phyloP scores from a whole-genome alignment of 179 eudicot genomes.

The Carnegiea gigantea region DNA sequence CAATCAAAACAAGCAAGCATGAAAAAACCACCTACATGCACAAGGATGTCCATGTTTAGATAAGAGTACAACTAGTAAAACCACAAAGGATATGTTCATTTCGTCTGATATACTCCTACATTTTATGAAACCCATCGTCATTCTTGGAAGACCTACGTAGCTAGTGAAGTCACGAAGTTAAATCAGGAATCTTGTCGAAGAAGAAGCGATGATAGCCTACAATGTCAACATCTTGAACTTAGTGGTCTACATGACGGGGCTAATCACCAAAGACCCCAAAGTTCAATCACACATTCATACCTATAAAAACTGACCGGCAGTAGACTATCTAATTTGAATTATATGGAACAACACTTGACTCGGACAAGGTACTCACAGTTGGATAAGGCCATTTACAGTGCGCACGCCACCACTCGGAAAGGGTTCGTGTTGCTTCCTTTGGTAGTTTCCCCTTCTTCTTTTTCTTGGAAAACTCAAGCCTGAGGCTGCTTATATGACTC shows the following conservation, averaged over 20 bases:
- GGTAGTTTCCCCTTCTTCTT: slow-evolving; percentile 95
- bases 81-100: no score
- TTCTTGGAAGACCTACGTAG: no score
- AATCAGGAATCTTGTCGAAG: background rate
- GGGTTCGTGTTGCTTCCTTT: slow-evolving; percentile 69
- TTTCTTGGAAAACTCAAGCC: slow-evolving; percentile 86
- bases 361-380: slow-evolving; percentile 44
- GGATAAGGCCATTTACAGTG: slow-evolving; percentile 96
- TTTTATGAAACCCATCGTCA: no score
- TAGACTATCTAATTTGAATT: background rate
- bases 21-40: background rate
- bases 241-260: background rate
- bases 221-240: background rate
- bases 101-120: no score
- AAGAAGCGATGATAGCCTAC: background rate
- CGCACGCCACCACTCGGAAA: slow-evolving; percentile 86
- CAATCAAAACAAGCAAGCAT: background rate
- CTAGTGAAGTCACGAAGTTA: background rate
- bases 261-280: background rate
- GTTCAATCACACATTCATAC: background rate
- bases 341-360: background rate
- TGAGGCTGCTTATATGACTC: slow-evolving; percentile 65
- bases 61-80: no score
- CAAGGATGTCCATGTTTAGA: no score
- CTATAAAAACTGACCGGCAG: background rate